Conservation (phyloP, 305 asterid genomes). For the Ruellia speciosa region DNA sequence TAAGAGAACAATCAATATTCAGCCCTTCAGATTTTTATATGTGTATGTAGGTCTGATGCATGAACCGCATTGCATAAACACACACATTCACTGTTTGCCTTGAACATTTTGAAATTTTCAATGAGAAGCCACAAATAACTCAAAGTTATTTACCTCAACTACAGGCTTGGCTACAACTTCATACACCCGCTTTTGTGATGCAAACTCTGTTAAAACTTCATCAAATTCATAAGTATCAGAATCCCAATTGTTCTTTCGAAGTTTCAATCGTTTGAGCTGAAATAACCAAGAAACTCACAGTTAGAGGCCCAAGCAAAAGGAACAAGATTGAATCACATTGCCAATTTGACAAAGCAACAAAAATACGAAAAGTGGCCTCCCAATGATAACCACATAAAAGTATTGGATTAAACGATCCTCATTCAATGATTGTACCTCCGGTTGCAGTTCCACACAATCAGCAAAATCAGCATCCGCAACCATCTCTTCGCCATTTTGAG, state of each 20-base stretch:
- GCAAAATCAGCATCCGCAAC: slow-evolving; percentile 77
- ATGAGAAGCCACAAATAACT: not conserved
- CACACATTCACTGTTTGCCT: too few relatives aligned
- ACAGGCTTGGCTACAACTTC: slow-evolving; percentile 97
- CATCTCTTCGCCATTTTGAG: slow-evolving; percentile 73
- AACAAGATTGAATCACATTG: not conserved
- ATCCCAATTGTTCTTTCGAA: slow-evolving; percentile 84
- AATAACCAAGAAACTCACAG: slow-evolving; percentile 17
- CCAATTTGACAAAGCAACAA: slow-evolving; percentile 5
- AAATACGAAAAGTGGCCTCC: slow-evolving; percentile 9
- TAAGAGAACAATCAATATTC: too few relatives aligned
- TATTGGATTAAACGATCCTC: not conserved
- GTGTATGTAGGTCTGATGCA: too few relatives aligned
- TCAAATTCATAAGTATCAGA: slow-evolving; percentile 84
- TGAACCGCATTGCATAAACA: too few relatives aligned
- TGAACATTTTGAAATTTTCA: not conserved
- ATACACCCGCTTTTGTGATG: slow-evolving; percentile 86
- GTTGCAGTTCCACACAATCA: slow-evolving; percentile 86
- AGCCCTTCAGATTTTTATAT: too few relatives aligned
- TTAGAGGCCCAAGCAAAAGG: slow-evolving; percentile 14
- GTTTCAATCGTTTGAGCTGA: slow-evolving; percentile 82
- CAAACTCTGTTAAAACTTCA: slow-evolving; percentile 77
- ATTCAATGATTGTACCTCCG: slow-evolving; percentile 49
- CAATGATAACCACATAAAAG: not conserved
- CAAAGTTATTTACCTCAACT: slow-evolving; percentile 48